A percentile compares a stretch with the other conserved stretches of the same genome.
Conservation (phyloP, 164 flowering plant genomes). For the Chimonanthus praecox region DNA sequence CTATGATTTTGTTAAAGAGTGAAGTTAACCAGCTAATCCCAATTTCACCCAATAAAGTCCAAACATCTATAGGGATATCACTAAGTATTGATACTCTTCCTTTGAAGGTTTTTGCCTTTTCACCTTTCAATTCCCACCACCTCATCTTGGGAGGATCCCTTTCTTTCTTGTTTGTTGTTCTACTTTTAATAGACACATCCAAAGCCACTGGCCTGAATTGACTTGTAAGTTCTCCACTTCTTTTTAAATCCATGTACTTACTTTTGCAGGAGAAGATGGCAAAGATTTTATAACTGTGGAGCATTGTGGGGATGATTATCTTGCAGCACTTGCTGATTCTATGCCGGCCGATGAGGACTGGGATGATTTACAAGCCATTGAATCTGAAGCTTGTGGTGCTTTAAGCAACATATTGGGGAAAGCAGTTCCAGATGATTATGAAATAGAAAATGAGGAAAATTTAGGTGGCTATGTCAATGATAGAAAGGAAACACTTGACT, state of each 20-base stretch:
- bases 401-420: constrained; percentile 45
- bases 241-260: background rate
- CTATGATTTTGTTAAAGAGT: too few relatives aligned
- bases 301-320: constrained; percentile 92
- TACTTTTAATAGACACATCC: too few relatives aligned
- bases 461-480: constrained; percentile 10
- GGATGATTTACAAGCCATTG: constrained; percentile 86
- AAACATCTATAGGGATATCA: too few relatives aligned
- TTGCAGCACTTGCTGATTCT: constrained; percentile 68
- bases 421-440: constrained; percentile 18
- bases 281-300: constrained; percentile 81
- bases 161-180: too few relatives aligned
- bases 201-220: too few relatives aligned
- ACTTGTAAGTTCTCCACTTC: background rate
- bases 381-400: constrained; percentile 75
- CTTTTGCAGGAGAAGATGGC: constrained; percentile 80
- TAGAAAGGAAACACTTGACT: constrained; percentile 36
- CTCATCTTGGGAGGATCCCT: too few relatives aligned
- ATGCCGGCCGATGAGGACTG: constrained; percentile 78
- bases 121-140: too few relatives aligned
- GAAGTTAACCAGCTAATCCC: too few relatives aligned
- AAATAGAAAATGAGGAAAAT: constrained; percentile 13
- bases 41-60: too few relatives aligned
- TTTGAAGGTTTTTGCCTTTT: too few relatives aligned
- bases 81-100: too few relatives aligned